Evolutionary conservation across 2,329 filamentous ascomycete species (phyloP).

Genomic region (Penicillium sp.): DNA sequence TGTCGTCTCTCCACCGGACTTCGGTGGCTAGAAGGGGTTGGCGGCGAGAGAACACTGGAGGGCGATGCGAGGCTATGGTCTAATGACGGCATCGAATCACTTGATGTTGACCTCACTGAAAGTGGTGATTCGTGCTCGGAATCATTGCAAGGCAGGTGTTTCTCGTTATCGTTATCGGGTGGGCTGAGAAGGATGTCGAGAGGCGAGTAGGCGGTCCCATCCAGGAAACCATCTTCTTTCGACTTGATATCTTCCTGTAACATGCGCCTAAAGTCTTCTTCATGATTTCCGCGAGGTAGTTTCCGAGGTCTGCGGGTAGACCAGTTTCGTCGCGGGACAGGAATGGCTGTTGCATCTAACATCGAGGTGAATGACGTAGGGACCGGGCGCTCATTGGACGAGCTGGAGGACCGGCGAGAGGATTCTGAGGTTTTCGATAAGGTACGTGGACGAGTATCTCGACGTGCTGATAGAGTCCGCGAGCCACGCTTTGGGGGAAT

Average conservation of each 20-base stretch:
- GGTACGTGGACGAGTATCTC: slow-evolving; percentile 22
- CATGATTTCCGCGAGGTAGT: slow-evolving; percentile 44
- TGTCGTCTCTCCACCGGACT: slow-evolving; percentile 43
- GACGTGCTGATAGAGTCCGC: slow-evolving; percentile 22
- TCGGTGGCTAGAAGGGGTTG: slow-evolving; percentile 42
- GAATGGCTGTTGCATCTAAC: slow-evolving; percentile 60
- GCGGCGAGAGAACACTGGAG: slow-evolving; percentile 43
- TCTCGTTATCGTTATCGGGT: slow-evolving; percentile 49
- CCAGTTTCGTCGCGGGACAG: slow-evolving; percentile 48
- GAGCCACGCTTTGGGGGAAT: slow-evolving; percentile 37
- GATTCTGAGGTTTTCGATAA: slow-evolving; percentile 21
- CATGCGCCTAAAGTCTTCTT: slow-evolving; percentile 56
- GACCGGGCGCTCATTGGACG: slow-evolving; percentile 44
- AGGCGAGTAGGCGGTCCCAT: slow-evolving; percentile 46
- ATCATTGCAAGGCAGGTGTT: slow-evolving; percentile 43
- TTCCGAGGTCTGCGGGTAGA: slow-evolving; percentile 42
- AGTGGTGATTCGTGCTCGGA: slow-evolving; percentile 46
- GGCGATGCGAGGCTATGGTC: slow-evolving; percentile 53
- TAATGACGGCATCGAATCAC: slow-evolving; percentile 59
- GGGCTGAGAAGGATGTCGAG: slow-evolving; percentile 59
- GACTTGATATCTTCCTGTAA: slow-evolving; percentile 53
- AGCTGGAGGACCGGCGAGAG: slow-evolving; percentile 28
- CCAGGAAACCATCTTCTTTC: slow-evolving; percentile 49
- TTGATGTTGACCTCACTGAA: slow-evolving; percentile 54
- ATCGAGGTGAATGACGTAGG: slow-evolving; percentile 59